Evolutionary conservation across 768 basidiomycete genomes (phyloP).

Genomic region (Polyporus arcularius): DNA sequence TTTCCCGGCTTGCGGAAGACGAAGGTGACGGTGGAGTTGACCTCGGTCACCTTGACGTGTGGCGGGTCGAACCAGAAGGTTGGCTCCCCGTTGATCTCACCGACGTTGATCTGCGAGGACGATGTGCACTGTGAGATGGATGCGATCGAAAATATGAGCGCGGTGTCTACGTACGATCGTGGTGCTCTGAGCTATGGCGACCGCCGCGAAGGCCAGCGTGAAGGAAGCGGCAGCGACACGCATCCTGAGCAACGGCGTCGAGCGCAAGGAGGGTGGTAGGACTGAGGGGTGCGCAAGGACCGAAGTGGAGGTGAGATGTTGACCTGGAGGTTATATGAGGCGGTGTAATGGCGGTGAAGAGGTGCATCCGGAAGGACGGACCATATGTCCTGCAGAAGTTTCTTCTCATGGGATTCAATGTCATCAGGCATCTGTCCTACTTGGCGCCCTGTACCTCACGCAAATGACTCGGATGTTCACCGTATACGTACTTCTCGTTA

Average conservation of each 20-base stretch:
- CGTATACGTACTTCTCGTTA: too few species aligned
- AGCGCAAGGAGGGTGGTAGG: background rate
- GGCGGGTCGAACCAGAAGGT: conserved; percentile 51
- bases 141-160: background rate
- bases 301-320: conserved; percentile 5
- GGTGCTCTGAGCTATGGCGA: conserved; percentile 23
- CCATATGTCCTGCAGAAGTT: too few species aligned
- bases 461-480: too few species aligned
- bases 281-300: conserved; percentile 2
- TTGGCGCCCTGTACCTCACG: too few species aligned
- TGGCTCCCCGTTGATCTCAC: conserved; percentile 26
- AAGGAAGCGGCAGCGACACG: conserved; percentile 15
- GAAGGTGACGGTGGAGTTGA: conserved; percentile 52
- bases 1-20: conserved; percentile 54
- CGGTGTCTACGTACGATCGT: conserved; percentile 11
- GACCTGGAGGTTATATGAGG: background rate
- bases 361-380: too few species aligned
- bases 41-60: conserved; percentile 38
- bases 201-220: conserved; percentile 19
- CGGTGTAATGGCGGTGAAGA: background rate
- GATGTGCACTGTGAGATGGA: background rate
- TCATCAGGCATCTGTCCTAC: too few species aligned
- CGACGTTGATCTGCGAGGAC: conserved; percentile 39
- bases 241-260: conserved; percentile 14
- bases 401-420: too few species aligned